Evolutionary conservation across 352 stramenopile genomes (phyloP), one percentile per base, ranked within the genome.

Genomic region (Pythium aristosporum): DNA sequence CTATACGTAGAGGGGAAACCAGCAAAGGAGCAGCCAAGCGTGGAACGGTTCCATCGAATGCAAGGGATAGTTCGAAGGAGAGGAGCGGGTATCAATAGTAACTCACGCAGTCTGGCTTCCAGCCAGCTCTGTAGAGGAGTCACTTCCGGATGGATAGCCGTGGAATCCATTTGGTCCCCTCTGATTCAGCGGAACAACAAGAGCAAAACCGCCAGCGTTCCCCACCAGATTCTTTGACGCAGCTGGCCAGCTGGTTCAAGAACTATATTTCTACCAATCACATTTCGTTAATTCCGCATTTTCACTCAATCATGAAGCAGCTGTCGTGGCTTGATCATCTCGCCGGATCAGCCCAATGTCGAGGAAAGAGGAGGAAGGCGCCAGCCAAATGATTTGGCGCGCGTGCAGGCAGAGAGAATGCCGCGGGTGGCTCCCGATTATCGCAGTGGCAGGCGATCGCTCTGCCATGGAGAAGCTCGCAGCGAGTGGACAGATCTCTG

Each of bases 211-310:
- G 34, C 23, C 51, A 25, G 28, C 51, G 50, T 18, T 18, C 43
- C 56, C 16, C 37, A 46, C 58, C 58, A 34, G 34, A 67, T 61
- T 61, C 41, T 61, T 66, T 60, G 51, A 61, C 20, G 50, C 60
- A 67, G 60, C 42, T 67, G 54, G 54, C 44, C 42, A 67, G 53
- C 15, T 30, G 25, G 30, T 61, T 67, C 51, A 60, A 67, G 34
- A 44, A 50, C 5, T 9, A 8, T 1, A 36, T 67, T 67, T 57
- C 12, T 1, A 50, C 60, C 42, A 67, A 67, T 67, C 20, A 42
- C 16, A 42, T 21, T 47, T n/a, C 2, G 6, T 39, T 3, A 61
- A 36, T 43, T 15, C 12, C 2, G 0, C 9, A 43, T 61, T 57
- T 30, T 56, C 34, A 49, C 12, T 51, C 60, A 67, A 67, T 67